Percentiles rank a stretch among this genome's conserved stretches.
Evolutionary conservation across 345 rosid species (phyloP).

Genomic region (Trapa bicornis): DNA sequence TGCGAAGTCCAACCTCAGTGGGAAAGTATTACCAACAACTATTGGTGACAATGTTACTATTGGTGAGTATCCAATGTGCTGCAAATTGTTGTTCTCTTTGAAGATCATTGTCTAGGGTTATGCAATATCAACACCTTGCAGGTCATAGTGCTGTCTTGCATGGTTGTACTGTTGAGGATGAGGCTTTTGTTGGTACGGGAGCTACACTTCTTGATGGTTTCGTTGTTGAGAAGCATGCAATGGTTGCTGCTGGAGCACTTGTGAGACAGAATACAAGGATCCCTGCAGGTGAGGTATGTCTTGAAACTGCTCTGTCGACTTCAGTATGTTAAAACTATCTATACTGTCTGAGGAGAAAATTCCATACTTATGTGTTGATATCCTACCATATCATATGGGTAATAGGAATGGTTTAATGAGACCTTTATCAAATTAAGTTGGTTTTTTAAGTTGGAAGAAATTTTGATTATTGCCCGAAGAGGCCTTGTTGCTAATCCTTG

Average conservation of each 20-base stretch:
- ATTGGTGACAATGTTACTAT: constrained; percentile 94
- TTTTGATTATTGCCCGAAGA: too few species aligned
- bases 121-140: constrained; percentile 11
- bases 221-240: constrained; percentile 76
- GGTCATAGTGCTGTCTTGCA: constrained; percentile 83
- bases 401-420: too few species aligned
- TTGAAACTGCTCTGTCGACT: too few species aligned
- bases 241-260: constrained; percentile 93
- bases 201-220: constrained; percentile 78
- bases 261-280: constrained; percentile 80
- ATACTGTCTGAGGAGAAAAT: too few species aligned
- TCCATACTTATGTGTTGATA: too few species aligned
- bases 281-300: constrained; percentile 67
- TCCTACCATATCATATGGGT: too few species aligned
- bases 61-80: constrained; percentile 32
- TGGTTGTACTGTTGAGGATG: constrained; percentile 84
- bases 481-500: too few species aligned
- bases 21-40: constrained; percentile 72
- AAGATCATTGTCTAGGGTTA: background rate
- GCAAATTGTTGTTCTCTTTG: background rate
- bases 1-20: constrained; percentile 85
- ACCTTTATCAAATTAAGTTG: too few species aligned
- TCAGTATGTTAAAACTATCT: too few species aligned
- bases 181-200: constrained; percentile 73
- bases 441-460: too few species aligned